A percentile compares a stretch with the other conserved stretches of the same genome.
phyloP scores from a whole-genome alignment of 2,329 filamentous ascomycete genomes.

The Magnaporthiopsis incrustans region DNA sequence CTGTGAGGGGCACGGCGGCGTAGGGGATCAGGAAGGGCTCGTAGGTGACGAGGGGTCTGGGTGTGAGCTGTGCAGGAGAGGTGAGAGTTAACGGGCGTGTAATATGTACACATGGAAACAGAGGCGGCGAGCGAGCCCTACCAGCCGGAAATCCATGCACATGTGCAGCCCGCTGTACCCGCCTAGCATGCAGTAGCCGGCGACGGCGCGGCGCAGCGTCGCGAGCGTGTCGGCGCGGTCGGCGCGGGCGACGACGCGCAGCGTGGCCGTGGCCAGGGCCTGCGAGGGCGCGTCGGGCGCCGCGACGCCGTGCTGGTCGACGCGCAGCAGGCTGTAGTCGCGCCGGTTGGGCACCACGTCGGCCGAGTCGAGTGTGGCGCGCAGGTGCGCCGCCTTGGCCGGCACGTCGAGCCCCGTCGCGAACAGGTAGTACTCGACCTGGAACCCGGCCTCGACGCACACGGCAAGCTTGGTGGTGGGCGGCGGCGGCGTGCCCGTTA shows the following conservation, averaged over 20 bases:
- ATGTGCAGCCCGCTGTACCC: slow-evolving; percentile 26
- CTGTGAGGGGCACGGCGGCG: slow-evolving; percentile 9
- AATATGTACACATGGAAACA: too few species aligned
- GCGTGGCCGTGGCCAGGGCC: slow-evolving; percentile 29
- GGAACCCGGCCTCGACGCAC: slow-evolving; percentile 25
- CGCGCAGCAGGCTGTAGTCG: slow-evolving; percentile 21
- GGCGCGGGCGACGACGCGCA: slow-evolving; percentile 33
- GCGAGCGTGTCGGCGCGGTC: slow-evolving; percentile 7
- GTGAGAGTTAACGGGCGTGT: too few species aligned
- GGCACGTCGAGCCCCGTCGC: slow-evolving; percentile 19
- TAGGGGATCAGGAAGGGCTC: slow-evolving; percentile 24
- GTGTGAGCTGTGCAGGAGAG: slow-evolving; percentile 16
- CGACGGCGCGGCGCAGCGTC: slow-evolving; percentile 7
- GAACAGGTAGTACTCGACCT: slow-evolving; percentile 19
- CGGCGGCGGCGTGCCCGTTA: slow-evolving; percentile 34
- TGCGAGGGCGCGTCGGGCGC: slow-evolving; percentile 21
- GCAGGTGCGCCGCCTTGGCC: slow-evolving; percentile 19
- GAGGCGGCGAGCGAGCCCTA: not conserved
- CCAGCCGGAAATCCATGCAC: slow-evolving; percentile 26
- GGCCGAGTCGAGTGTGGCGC: slow-evolving; percentile 16
- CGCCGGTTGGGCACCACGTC: slow-evolving; percentile 18
- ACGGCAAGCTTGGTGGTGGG: slow-evolving; percentile 44
- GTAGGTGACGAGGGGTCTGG: slow-evolving; percentile 20
- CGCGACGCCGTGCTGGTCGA: slow-evolving; percentile 21
- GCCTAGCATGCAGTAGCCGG: slow-evolving; percentile 8